Percentiles rank a stretch among this genome's conserved stretches.
phyloP scores from a whole-genome alignment of 2,329 filamentous ascomycete genomes.

The Botrytis paeoniae region DNA sequence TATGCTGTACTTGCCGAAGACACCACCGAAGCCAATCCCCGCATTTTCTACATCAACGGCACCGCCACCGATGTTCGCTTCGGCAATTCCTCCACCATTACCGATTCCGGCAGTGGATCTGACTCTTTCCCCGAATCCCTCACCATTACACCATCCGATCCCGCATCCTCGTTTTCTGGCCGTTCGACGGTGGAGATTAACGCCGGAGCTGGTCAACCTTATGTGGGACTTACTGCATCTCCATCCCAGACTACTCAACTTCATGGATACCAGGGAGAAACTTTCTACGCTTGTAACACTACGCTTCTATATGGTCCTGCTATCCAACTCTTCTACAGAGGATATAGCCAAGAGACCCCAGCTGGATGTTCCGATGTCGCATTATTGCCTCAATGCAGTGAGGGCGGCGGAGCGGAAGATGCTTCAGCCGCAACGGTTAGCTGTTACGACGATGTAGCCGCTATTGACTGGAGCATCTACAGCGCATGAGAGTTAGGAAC shows the following conservation, averaged over 20 bases:
- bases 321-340: constrained; percentile 41
- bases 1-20: constrained; percentile 40
- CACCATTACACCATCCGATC: constrained; percentile 38
- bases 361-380: constrained; percentile 44
- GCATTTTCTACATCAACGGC: constrained; percentile 51
- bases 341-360: constrained; percentile 40
- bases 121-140: constrained; percentile 40
- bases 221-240: constrained; percentile 39
- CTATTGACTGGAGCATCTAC: constrained; percentile 42
- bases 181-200: constrained; percentile 39
- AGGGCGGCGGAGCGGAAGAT: constrained; percentile 42
- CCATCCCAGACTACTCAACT: constrained; percentile 39
- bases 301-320: constrained; percentile 43
- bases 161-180: constrained; percentile 5
- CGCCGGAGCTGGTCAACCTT: constrained; percentile 41
- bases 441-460: constrained; percentile 45
- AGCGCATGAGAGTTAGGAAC: neutral
- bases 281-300: constrained; percentile 46
- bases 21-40: constrained; percentile 24
- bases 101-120: constrained; percentile 40
- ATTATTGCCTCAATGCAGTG: constrained; percentile 46
- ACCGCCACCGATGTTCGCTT: constrained; percentile 40
- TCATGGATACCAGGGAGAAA: constrained; percentile 34
- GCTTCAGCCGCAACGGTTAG: constrained; percentile 40
- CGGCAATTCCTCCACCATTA: constrained; percentile 40